Percentiles rank a stretch among this genome's conserved stretches.
Conservation (phyloP, 495 filamentous ascomycete species). For the Rhizodiscina lignyota region DNA sequence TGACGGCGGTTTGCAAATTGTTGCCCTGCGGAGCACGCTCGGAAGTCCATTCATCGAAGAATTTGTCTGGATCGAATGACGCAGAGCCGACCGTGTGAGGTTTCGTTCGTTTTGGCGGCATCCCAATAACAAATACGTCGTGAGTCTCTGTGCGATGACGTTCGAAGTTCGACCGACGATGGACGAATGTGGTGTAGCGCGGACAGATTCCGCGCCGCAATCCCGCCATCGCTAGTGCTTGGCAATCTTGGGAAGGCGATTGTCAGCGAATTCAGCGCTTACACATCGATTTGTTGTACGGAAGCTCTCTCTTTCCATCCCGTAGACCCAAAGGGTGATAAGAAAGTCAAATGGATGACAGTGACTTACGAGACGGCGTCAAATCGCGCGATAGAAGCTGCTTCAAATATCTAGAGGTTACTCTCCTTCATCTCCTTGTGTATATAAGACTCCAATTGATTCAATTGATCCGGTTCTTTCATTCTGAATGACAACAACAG, state of each 20-base stretch:
- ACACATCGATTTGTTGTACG: no score
- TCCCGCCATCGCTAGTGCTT: no score
- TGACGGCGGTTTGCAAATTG: conserved; percentile 31
- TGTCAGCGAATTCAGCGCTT: no score
- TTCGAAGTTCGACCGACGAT: not conserved
- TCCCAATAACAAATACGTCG: not conserved
- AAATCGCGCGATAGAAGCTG: conserved; percentile 1
- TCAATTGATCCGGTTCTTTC: no score
- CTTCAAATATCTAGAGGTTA: conserved; percentile 2
- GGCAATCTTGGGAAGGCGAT: no score
- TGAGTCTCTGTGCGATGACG: no score
- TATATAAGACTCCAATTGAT: no score
- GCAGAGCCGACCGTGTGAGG: conserved; percentile 15
- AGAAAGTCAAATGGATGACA: no score
- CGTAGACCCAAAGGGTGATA: no score
- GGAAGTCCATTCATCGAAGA: conserved; percentile 20
- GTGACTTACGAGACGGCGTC: conserved; percentile 1
- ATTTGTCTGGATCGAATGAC: conserved; percentile 21
- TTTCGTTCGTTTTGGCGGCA: not conserved
- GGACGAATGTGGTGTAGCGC: not conserved
- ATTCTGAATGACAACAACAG: conserved; percentile 1
- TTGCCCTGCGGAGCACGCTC: conserved; percentile 13
- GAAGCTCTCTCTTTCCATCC: no score
- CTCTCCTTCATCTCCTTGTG: not conserved
- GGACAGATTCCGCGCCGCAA: no score